Conservation (phyloP, 768 basidiomycete genomes). For the Mycena olivaceomarginata region DNA sequence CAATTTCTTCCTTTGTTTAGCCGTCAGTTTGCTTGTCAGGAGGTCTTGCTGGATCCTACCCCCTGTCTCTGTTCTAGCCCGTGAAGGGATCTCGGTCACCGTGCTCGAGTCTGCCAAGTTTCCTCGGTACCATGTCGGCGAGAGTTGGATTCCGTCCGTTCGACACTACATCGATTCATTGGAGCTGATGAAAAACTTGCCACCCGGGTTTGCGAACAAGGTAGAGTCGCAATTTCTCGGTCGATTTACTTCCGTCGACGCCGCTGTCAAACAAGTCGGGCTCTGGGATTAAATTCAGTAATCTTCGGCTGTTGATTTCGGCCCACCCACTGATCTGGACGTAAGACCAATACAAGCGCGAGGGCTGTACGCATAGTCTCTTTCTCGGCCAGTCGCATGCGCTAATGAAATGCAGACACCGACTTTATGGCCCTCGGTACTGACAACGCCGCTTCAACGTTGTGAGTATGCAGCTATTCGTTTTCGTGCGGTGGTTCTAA, state of each 20-base stretch:
- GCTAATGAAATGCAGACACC: conserved; percentile 63
- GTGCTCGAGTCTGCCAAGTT: conserved; percentile 74
- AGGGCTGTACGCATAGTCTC: conserved; percentile 69
- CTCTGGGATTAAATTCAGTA: conserved; percentile 75
- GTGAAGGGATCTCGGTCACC: conserved; percentile 74
- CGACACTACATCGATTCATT: conserved; percentile 78
- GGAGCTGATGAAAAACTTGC: conserved; percentile 72
- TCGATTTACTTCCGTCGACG: conserved; percentile 32
- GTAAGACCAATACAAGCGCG: conserved; percentile 73
- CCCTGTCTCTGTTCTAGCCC: conserved; percentile 72
- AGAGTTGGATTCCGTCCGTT: conserved; percentile 76
- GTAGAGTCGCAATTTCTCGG: conserved; percentile 49
- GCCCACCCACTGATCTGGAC: conserved; percentile 2
- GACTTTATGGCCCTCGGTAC: conserved; percentile 74
- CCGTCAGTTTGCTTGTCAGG: conserved; percentile 48
- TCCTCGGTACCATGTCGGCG: conserved; percentile 76
- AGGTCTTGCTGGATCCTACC: conserved; percentile 75
- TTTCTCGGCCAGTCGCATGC: conserved; percentile 4
- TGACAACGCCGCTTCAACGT: conserved; percentile 77
- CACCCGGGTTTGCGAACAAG: conserved; percentile 71
- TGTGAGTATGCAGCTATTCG: conserved; percentile 57
- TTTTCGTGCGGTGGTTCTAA: background rate
- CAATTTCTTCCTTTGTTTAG: background rate
- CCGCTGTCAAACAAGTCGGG: conserved; percentile 67
- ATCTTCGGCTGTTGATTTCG: conserved; percentile 23